These are phyloP conservation scores for Debaryomyces castellii DNA, from an alignment of 805 yeast genomes.

Conservation along the genomic window DNA sequence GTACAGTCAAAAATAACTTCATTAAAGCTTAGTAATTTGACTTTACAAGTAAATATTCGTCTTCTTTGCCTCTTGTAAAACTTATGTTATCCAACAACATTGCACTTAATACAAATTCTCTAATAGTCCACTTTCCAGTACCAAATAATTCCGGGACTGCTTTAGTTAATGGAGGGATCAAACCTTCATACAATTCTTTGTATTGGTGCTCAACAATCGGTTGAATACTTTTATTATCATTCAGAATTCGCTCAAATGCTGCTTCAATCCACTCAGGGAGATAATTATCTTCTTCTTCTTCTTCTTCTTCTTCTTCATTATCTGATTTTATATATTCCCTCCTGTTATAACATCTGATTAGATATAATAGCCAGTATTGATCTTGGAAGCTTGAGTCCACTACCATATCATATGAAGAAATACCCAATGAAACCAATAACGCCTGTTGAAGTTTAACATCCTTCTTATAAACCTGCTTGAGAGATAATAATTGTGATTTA, in stretches of 20 bases:
- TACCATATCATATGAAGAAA: conserved; percentile 52
- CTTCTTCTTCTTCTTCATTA: conserved; percentile 24
- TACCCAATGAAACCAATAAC: conserved; percentile 56
- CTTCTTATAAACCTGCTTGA: conserved; percentile 55
- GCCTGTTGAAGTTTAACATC: conserved; percentile 57
- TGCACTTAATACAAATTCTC: conserved; percentile 50
- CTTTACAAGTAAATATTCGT: conserved; percentile 41
- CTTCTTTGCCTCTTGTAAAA: conserved; percentile 46
- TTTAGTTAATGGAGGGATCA: conserved; percentile 47
- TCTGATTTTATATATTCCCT: conserved; percentile 26
- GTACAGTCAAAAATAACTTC: no score
- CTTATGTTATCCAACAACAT: conserved; percentile 51
- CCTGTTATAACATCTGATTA: conserved; percentile 57
- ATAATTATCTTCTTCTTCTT: conserved; percentile 24
- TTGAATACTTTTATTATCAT: conserved; percentile 40
- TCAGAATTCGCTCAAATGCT: conserved; percentile 35
- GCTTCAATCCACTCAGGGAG: conserved; percentile 54
- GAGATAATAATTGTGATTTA: conserved; percentile 48
- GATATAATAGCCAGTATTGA: conserved; percentile 61
- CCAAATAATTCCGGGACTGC: conserved; percentile 59
- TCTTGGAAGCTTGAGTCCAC: conserved; percentile 49
- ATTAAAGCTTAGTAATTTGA: conserved; percentile 4
- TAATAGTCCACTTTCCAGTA: conserved; percentile 49
- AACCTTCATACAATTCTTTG: conserved; percentile 50
- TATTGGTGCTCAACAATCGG: conserved; percentile 51